A percentile compares a stretch with the other conserved stretches of the same genome.
Evolutionary conservation across 176 grass and related monocot genomes (phyloP).

Genomic region (Cenchrus americanus): DNA sequence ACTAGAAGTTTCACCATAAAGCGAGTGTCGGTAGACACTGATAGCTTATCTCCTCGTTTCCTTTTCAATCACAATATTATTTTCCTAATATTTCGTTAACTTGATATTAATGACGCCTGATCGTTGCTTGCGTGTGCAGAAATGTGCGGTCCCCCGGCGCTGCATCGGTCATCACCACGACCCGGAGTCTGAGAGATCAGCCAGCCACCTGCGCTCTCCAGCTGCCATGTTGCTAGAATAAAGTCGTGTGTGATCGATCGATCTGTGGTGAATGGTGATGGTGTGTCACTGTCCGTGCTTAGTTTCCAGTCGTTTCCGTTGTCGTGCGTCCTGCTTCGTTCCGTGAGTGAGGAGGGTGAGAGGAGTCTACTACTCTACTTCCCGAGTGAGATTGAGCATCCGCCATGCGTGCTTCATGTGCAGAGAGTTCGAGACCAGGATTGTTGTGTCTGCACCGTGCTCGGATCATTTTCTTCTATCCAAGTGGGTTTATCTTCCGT

Average conservation of each 20-base stretch:
- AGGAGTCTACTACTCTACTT: not conserved
- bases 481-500: not conserved
- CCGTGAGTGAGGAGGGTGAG: not conserved
- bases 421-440: not conserved
- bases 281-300: slow-evolving; percentile 22
- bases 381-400: slow-evolving; percentile 28
- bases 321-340: not conserved
- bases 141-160: slow-evolving; percentile 25
- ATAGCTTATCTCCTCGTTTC: not conserved
- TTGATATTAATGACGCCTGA: not conserved
- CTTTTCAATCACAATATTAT: not conserved
- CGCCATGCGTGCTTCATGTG: not conserved
- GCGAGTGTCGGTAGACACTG: not conserved
- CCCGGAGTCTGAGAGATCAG: slow-evolving; percentile 35
- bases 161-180: slow-evolving; percentile 41
- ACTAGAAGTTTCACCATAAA: slow-evolving; percentile 14
- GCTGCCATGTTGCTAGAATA: slow-evolving; percentile 47
- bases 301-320: not conserved
- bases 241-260: slow-evolving; percentile 39
- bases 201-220: not conserved
- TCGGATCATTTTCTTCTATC: slow-evolving; percentile 2
- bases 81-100: not conserved
- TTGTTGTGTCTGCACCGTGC: not conserved
- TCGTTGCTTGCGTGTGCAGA: slow-evolving; percentile 47
- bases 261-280: slow-evolving; percentile 23